These are phyloP conservation scores for Arctium lappa DNA, from an alignment of 129 eudicot genomes.

Conservation along the genomic window DNA sequence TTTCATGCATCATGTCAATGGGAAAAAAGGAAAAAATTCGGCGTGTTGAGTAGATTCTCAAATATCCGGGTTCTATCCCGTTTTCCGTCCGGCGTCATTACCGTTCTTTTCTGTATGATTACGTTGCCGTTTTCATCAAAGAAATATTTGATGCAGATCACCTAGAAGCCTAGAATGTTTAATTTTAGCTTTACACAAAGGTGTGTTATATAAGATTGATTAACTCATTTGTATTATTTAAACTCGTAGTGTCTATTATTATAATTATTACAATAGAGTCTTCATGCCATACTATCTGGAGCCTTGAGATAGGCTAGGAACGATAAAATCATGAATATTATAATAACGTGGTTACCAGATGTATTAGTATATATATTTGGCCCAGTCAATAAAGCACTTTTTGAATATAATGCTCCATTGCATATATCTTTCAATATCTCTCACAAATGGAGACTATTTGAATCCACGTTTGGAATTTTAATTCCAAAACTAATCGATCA, in stretches of 20 bases:
- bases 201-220: background rate
- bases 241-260: background rate
- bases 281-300: background rate
- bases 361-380: background rate
- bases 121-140: too few species aligned
- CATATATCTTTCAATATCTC: background rate
- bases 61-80: too few species aligned
- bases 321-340: conserved; percentile 6
- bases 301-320: background rate
- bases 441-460: conserved; percentile 1
- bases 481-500: background rate
- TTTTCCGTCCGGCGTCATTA: too few species aligned
- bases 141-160: background rate
- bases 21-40: too few species aligned
- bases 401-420: conserved; percentile 2
- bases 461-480: background rate
- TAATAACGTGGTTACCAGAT: background rate
- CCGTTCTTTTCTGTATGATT: too few species aligned
- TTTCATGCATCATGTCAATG: too few species aligned
- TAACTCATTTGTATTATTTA: background rate
- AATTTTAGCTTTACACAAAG: background rate
- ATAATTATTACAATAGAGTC: background rate
- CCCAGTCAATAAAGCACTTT: conserved; percentile 6
- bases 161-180: background rate
- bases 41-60: too few species aligned